phyloP scores from a whole-genome alignment of 805 yeast species.

The Yarrowia porcina region DNA sequence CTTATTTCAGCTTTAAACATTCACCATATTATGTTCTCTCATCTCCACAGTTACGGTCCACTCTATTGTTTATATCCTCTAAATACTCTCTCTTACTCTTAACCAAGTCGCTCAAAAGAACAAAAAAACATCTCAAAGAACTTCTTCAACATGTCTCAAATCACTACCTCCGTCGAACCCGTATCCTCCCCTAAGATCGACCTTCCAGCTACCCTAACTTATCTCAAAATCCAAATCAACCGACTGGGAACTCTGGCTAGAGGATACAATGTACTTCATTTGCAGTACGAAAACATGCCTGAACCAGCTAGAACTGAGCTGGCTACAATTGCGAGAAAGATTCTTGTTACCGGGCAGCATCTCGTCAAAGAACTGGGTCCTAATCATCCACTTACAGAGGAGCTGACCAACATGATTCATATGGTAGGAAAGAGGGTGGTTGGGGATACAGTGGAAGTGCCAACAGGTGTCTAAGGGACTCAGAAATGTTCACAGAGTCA shows the following conservation, averaged over 20 bases:
- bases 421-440: neutral
- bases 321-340: neutral
- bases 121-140: no score
- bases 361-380: neutral
- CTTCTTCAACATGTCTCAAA: no score
- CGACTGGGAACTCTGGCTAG: neutral
- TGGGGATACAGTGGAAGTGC: no score
- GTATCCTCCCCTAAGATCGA: neutral
- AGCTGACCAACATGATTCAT: neutral
- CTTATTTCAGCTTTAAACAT: no score
- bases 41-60: no score
- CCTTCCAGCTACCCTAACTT: neutral
- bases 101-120: no score
- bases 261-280: neutral
- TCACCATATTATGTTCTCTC: no score
- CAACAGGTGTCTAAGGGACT: no score
- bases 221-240: constrained; percentile 4
- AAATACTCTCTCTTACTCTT: no score
- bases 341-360: neutral
- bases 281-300: constrained; percentile 1
- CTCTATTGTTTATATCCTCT: no score
- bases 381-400: neutral
- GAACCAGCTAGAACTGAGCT: neutral
- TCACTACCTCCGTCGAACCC: no score
- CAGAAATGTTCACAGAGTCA: no score